These are phyloP conservation scores for Ogataea pilisensis DNA, from an alignment of 805 yeast species.

Conservation along the genomic window DNA sequence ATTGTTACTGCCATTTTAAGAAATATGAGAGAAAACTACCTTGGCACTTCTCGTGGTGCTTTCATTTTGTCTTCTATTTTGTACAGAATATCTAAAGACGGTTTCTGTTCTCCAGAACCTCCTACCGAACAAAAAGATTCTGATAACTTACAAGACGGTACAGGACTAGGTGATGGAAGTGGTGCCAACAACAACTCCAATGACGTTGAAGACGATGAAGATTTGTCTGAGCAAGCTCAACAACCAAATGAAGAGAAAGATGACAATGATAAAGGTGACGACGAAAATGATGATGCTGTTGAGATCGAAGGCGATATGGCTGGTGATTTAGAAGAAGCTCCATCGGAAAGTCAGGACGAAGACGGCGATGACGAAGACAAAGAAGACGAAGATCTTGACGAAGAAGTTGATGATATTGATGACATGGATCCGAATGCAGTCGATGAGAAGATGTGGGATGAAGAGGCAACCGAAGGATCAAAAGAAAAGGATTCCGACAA, in stretches of 20 bases:
- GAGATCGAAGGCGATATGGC: constrained; percentile 98
- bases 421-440: constrained; percentile 91
- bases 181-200: constrained; percentile 80
- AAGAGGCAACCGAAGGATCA: constrained; percentile 69
- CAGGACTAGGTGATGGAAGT: constrained; percentile 82
- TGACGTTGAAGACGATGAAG: constrained; percentile 89
- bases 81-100: constrained; percentile 62
- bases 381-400: constrained; percentile 75
- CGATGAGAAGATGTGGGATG: constrained; percentile 98
- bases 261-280: constrained; percentile 57
- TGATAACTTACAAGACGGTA: constrained; percentile 72
- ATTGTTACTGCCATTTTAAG: constrained; percentile 42
- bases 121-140: constrained; percentile 59
- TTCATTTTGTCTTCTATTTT: constrained; percentile 54
- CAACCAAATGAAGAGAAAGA: constrained; percentile 70
- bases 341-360: constrained; percentile 54
- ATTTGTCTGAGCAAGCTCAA: constrained; percentile 70
- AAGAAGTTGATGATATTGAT: constrained; percentile 83
- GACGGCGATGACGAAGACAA: constrained; percentile 48
- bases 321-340: constrained; percentile 79
- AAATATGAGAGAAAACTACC: constrained; percentile 46
- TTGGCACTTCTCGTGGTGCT: constrained; percentile 55
- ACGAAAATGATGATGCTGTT: constrained; percentile 83
- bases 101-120: constrained; percentile 91
- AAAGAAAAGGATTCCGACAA: constrained; percentile 82